A percentile compares a stretch with the other conserved stretches of the same genome.
Evolutionary conservation across 805 yeast genomes (phyloP).

Genomic region (Saitoella complicata): DNA sequence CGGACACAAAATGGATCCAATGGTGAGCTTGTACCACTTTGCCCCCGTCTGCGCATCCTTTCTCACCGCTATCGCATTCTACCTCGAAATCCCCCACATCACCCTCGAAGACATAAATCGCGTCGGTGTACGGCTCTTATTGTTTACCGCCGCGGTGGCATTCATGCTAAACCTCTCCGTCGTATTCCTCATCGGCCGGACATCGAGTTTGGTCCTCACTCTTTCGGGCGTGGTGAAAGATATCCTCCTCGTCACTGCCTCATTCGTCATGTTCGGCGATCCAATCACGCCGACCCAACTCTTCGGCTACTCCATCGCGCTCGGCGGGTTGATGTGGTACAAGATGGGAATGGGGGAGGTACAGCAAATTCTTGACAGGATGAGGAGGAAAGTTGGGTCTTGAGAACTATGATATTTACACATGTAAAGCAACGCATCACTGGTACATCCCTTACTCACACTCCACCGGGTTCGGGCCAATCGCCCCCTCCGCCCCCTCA

Average conservation of each 20-base stretch:
- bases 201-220: slow-evolving; percentile 15
- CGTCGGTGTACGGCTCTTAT: slow-evolving; percentile 8
- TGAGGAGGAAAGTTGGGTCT: too few relatives aligned
- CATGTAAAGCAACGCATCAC: too few relatives aligned
- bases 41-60: slow-evolving; percentile 15
- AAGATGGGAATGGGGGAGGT: slow-evolving; percentile 6
- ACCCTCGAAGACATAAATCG: slow-evolving; percentile 6
- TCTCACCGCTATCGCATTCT: slow-evolving; percentile 6
- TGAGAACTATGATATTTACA: too few relatives aligned
- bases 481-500: slow-evolving; percentile 3
- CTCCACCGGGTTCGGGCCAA: too few relatives aligned
- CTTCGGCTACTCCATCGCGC: slow-evolving; percentile 14
- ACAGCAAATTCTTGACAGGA: too few relatives aligned
- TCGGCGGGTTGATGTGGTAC: slow-evolving; percentile 15
- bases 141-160: slow-evolving; percentile 12
- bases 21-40: slow-evolving; percentile 15
- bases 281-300: slow-evolving; percentile 12
- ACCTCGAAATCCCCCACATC: slow-evolving; percentile 7
- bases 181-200: slow-evolving; percentile 14
- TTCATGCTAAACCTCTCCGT: slow-evolving; percentile 15
- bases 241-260: slow-evolving; percentile 13
- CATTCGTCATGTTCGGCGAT: slow-evolving; percentile 15
- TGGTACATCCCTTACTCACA: too few relatives aligned
- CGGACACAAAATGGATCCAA: slow-evolving; percentile 14
- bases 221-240: slow-evolving; percentile 17